These are phyloP conservation scores for Pterulicium gracile DNA, from an alignment of 1,284 basidiomycete species.

Conservation along the genomic window DNA sequence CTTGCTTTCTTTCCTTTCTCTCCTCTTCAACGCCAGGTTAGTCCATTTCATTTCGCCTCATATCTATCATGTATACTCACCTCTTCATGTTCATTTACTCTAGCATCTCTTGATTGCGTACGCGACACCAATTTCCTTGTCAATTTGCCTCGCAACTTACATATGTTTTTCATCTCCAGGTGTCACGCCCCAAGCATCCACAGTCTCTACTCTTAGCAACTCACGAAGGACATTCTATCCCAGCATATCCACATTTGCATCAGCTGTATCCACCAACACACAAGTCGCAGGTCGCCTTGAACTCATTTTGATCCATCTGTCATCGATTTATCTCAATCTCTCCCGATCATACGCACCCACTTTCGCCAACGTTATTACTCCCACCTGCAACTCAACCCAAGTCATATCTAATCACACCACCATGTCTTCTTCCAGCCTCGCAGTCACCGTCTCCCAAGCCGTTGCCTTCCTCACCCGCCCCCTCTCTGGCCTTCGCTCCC, in stretches of 20 bases:
- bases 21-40: constrained; percentile 19
- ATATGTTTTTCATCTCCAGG: too few species aligned
- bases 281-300: not conserved
- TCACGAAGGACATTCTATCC: not conserved
- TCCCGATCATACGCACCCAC: constrained; percentile 8
- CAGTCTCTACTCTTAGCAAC: not conserved
- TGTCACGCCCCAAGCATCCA: not conserved
- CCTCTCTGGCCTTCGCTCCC: constrained; percentile 42
- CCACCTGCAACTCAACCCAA: constrained; percentile 12
- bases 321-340: too few species aligned
- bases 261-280: not conserved
- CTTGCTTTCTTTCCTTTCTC: constrained; percentile 23
- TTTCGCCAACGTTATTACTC: too few species aligned
- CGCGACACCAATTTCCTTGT: too few species aligned
- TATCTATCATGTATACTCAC: not conserved
- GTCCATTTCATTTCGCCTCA: constrained; percentile 6
- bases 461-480: constrained; percentile 61
- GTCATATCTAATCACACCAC: constrained; percentile 23
- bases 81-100: not conserved
- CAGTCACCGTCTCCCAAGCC: constrained; percentile 57
- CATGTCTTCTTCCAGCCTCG: constrained; percentile 41
- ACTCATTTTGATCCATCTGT: too few species aligned
- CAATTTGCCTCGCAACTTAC: too few species aligned
- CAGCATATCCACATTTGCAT: not conserved
- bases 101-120: too few species aligned